phyloP scores from a whole-genome alignment of 2,329 filamentous ascomycete genomes.

The Microcera coccophila region DNA sequence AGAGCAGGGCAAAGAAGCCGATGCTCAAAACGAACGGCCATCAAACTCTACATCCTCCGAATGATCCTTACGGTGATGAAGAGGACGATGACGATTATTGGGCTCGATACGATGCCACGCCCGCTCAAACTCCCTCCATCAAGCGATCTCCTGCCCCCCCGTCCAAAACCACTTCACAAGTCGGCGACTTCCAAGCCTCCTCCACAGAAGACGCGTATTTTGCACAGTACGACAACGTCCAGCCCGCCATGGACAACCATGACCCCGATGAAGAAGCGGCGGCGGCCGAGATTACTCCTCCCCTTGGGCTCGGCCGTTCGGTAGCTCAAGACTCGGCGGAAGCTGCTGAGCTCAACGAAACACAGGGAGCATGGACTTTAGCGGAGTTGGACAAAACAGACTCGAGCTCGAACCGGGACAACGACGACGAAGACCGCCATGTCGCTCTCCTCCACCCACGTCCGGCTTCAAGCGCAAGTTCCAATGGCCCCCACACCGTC shows the following conservation, averaged over 20 bases:
- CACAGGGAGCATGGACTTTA: conserved; percentile 40
- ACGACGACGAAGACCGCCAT: conserved; percentile 29
- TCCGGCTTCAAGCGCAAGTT: conserved; percentile 55
- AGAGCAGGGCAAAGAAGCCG: conserved; percentile 28
- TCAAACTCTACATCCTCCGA: conserved; percentile 11
- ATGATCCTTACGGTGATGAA: conserved; percentile 43
- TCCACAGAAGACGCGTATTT: conserved; percentile 68
- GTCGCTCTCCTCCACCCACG: conserved; percentile 53
- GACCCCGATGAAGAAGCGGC: conserved; percentile 67
- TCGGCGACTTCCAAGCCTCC: conserved; percentile 21
- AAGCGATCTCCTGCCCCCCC: conserved; percentile 61
- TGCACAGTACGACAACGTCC: conserved; percentile 71
- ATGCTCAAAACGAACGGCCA: conserved; percentile 11
- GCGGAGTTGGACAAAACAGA: conserved; percentile 42
- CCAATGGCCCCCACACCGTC: conserved; percentile 54
- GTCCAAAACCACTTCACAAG: conserved; percentile 25
- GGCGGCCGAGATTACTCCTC: conserved; percentile 32
- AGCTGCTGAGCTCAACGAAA: conserved; percentile 24
- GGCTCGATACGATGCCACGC: conserved; percentile 72
- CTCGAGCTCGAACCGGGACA: conserved; percentile 23
- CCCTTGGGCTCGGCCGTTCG: conserved; percentile 25
- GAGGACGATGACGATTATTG: conserved; percentile 77
- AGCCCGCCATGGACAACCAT: conserved; percentile 75
- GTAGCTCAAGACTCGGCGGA: conserved; percentile 13
- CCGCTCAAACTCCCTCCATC: conserved; percentile 58